phyloP scores from a whole-genome alignment of 1,284 basidiomycete genomes.

The Schizophyllum commune region DNA sequence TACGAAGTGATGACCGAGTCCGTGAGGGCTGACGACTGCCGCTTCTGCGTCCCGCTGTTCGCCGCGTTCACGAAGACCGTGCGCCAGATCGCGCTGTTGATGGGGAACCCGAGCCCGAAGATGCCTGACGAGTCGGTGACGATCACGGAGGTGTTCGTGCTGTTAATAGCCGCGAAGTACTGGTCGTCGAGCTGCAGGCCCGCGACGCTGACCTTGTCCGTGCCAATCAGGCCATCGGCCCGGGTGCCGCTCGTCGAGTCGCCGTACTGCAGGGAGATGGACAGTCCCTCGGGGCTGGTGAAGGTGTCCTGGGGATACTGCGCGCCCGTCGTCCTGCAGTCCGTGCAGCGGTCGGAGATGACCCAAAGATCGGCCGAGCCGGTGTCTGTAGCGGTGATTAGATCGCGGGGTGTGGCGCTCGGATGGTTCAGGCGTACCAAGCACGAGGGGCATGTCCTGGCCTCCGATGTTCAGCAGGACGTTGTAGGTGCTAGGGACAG shows the following conservation, averaged over 20 bases:
- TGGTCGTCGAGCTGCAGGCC: conserved; percentile 35
- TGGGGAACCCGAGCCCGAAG: conserved; percentile 45
- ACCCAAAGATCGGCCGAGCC: conserved; percentile 55
- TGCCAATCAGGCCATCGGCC: conserved; percentile 42
- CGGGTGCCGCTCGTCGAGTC: conserved; percentile 47
- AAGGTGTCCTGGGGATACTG: conserved; percentile 34
- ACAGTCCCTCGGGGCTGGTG: conserved; percentile 22
- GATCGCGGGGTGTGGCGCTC: neutral
- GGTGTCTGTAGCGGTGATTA: conserved; percentile 31
- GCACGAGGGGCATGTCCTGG: conserved; percentile 31
- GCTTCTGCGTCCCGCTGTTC: neutral
- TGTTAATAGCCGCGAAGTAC: conserved; percentile 44
- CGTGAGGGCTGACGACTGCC: conserved; percentile 7
- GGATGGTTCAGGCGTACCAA: conserved; percentile 26
- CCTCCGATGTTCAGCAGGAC: conserved; percentile 36
- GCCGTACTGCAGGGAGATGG: conserved; percentile 40
- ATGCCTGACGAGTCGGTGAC: conserved; percentile 40
- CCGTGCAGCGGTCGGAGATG: conserved; percentile 37
- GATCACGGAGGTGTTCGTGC: conserved; percentile 42
- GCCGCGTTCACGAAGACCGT: conserved; percentile 14
- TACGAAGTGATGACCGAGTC: conserved; percentile 19
- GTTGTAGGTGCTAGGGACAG: conserved; percentile 34
- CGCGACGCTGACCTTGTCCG: conserved; percentile 35
- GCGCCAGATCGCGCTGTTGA: conserved; percentile 23
- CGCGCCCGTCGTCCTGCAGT: conserved; percentile 21